phyloP scores from a whole-genome alignment of 805 yeast species.

The Starmerella kuoi region DNA sequence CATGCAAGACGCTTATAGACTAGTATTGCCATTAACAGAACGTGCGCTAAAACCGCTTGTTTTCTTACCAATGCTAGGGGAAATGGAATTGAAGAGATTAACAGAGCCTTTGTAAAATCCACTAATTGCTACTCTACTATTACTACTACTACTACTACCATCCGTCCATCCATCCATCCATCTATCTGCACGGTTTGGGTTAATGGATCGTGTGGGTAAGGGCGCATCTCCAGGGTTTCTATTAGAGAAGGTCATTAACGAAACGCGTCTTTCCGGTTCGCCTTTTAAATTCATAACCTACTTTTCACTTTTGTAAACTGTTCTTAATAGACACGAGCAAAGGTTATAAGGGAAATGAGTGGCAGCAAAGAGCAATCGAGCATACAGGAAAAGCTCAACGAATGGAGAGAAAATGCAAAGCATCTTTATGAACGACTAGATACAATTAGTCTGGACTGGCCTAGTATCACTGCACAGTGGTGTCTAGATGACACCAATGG shows the following conservation, averaged over 20 bases:
- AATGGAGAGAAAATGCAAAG: conserved; percentile 19
- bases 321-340: too few species aligned
- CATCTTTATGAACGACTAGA: conserved; percentile 19
- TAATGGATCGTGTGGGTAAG: too few species aligned
- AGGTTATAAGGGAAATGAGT: too few species aligned
- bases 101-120: conserved; percentile 10
- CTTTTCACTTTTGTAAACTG: too few species aligned
- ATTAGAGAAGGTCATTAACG: too few species aligned
- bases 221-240: too few species aligned
- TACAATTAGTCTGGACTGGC: conserved; percentile 17
- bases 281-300: too few species aligned
- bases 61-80: conserved; percentile 20
- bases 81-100: conserved; percentile 2
- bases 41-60: conserved; percentile 33
- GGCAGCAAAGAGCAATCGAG: conserved; percentile 1
- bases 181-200: too few species aligned
- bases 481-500: conserved; percentile 5
- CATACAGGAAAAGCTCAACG: conserved; percentile 11
- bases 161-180: too few species aligned
- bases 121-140: too few species aligned
- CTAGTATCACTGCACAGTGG: conserved; percentile 18
- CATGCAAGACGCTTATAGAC: conserved; percentile 83
- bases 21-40: conserved; percentile 67
- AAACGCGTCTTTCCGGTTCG: too few species aligned
- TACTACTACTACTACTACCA: too few species aligned